Percentiles rank a stretch among this genome's conserved stretches.
These are phyloP conservation scores for Suillus tomentosus DNA, from an alignment of 768 basidiomycete species.

Conservation along the genomic window DNA sequence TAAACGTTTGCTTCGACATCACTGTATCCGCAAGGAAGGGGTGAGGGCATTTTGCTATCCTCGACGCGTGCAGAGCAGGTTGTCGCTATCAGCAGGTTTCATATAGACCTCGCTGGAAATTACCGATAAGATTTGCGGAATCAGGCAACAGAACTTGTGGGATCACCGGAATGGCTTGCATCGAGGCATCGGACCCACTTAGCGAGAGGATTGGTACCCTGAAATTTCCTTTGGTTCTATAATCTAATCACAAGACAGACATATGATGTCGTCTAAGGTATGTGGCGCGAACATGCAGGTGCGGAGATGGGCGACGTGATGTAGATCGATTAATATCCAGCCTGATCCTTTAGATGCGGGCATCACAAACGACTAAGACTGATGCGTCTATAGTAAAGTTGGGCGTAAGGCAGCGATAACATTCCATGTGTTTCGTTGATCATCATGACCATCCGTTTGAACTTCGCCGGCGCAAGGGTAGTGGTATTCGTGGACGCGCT, in stretches of 20 bases:
- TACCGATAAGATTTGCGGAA: conserved; percentile 6
- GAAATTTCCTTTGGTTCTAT: conserved; percentile 3
- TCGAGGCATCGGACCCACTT: conserved; percentile 1
- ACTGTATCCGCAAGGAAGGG: conserved; percentile 4
- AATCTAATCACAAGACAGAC: conserved; percentile 11
- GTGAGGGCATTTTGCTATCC: conserved; percentile 9
- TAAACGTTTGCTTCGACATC: not conserved
- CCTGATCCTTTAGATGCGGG: conserved; percentile 20
- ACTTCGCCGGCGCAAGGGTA: conserved; percentile 42
- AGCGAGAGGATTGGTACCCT: conserved; percentile 7
- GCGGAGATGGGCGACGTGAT: conserved; percentile 18
- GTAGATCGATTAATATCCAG: conserved; percentile 15
- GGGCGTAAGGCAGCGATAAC: conserved; percentile 13
- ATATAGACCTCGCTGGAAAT: not conserved
- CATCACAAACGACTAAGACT: conserved; percentile 6
- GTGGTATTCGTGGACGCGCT: conserved; percentile 37
- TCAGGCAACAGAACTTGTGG: conserved; percentile 5
- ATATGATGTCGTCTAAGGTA: conserved; percentile 6
- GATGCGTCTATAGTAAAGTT: conserved; percentile 4
- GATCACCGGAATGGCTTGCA: conserved; percentile 4
- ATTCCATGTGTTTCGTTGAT: conserved; percentile 16
- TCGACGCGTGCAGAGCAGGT: conserved; percentile 1
- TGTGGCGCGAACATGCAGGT: conserved; percentile 17
- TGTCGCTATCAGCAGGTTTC: conserved; percentile 3
- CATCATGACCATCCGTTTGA: conserved; percentile 43